Evolutionary conservation across 306 rosid genomes (phyloP).

Genomic region (Gynostemma pentaphyllum): DNA sequence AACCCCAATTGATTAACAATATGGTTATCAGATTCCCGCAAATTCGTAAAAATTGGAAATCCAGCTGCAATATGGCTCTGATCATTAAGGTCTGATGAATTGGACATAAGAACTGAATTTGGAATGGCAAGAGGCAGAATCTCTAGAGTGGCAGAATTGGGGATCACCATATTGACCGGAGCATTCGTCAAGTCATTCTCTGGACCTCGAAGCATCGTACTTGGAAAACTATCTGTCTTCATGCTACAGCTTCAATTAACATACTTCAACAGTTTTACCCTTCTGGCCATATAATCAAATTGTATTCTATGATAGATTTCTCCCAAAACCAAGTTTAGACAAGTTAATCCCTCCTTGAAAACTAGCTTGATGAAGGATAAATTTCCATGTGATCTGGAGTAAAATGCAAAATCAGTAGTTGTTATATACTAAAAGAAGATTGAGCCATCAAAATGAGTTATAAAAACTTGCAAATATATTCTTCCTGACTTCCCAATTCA

Average conservation of each 20-base stretch:
- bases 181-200: constrained; percentile 29
- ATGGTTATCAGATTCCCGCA: constrained; percentile 22
- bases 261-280: background rate
- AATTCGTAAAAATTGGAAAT: constrained; percentile 31
- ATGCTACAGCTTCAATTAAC: background rate
- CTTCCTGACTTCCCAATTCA: background rate
- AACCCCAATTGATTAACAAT: constrained; percentile 14
- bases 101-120: constrained; percentile 33
- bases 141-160: constrained; percentile 19
- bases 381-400: background rate
- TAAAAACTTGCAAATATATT: background rate
- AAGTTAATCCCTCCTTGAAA: background rate
- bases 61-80: constrained; percentile 25
- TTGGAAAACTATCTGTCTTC: background rate
- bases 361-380: background rate
- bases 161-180: constrained; percentile 20
- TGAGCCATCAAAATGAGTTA: background rate
- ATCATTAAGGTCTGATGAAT: constrained; percentile 37
- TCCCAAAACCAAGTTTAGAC: background rate
- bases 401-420: background rate
- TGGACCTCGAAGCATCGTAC: constrained; percentile 18
- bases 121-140: constrained; percentile 24
- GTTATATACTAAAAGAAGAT: background rate
- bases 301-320: background rate
- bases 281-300: background rate